phyloP scores from a whole-genome alignment of 495 filamentous ascomycete species.

The Apiosordaria backusii region DNA sequence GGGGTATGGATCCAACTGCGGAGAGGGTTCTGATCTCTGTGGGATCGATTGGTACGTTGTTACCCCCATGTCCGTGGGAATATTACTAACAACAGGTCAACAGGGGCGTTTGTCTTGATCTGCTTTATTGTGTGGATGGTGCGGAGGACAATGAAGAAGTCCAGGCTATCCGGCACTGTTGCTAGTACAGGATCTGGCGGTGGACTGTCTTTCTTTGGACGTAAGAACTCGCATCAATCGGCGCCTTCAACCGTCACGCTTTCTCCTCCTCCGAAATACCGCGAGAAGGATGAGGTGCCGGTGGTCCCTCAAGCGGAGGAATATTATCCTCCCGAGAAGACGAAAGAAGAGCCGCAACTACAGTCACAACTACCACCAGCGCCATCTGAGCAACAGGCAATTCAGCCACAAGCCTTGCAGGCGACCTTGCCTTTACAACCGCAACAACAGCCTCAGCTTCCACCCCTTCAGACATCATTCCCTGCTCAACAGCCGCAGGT shows the following conservation, averaged over 20 bases:
- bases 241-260: slow-evolving; percentile 13
- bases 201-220: slow-evolving; percentile 17
- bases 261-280: slow-evolving; percentile 33
- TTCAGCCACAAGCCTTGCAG: neutral
- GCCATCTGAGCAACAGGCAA: neutral
- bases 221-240: slow-evolving; percentile 23
- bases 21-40: slow-evolving; percentile 47
- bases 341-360: slow-evolving; percentile 4
- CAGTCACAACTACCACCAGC: slow-evolving; percentile 1
- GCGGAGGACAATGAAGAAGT: slow-evolving; percentile 37
- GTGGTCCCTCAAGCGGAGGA: slow-evolving; percentile 11
- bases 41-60: slow-evolving; percentile 47
- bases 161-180: slow-evolving; percentile 19
- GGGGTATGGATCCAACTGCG: slow-evolving; percentile 33
- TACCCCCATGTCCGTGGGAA: neutral
- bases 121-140: slow-evolving; percentile 41
- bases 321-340: slow-evolving; percentile 33
- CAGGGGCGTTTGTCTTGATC: slow-evolving; percentile 42
- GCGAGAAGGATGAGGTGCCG: slow-evolving; percentile 26
- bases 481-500: neutral
- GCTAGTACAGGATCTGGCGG: slow-evolving; percentile 2
- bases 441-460: neutral
- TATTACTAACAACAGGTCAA: neutral
- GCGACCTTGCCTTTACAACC: neutral
- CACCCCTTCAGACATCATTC: neutral